A percentile compares a stretch with the other conserved stretches of the same genome.
Conservation (phyloP, 495 filamentous ascomycete genomes). For the Bacidia rubella region DNA sequence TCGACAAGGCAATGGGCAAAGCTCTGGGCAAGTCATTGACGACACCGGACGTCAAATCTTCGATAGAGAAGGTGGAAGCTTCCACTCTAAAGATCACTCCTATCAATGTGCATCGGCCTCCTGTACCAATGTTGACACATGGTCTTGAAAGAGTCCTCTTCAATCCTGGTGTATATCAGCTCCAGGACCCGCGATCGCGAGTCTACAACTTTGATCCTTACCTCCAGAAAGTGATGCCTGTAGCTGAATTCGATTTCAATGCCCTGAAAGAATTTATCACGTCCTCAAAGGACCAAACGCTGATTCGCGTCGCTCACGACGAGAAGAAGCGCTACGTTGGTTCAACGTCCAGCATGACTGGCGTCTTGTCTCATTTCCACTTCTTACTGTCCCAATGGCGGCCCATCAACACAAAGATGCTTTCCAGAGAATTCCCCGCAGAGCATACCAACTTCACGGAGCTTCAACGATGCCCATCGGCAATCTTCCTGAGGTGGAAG, state of each 20-base stretch:
- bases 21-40: not conserved
- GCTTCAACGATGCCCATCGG: constrained; percentile 54
- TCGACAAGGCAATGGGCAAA: too few species aligned
- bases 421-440: constrained; percentile 54
- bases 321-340: constrained; percentile 75
- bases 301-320: constrained; percentile 49
- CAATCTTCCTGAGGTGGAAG: constrained; percentile 74
- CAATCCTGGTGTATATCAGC: constrained; percentile 84
- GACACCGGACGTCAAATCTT: not conserved
- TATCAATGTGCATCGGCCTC: constrained; percentile 38
- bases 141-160: constrained; percentile 84
- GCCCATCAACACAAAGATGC: constrained; percentile 42
- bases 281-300: constrained; percentile 64
- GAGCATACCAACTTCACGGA: constrained; percentile 49
- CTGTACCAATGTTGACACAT: constrained; percentile 61
- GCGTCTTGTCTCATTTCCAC: constrained; percentile 78
- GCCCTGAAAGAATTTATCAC: constrained; percentile 75
- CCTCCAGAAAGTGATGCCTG: constrained; percentile 79
- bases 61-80: constrained; percentile 13
- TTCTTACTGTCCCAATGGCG: constrained; percentile 81
- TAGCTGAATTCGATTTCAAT: constrained; percentile 80
- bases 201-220: constrained; percentile 97
- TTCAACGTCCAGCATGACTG: constrained; percentile 93
- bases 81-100: constrained; percentile 15
- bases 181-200: constrained; percentile 76